These are phyloP conservation scores for Hydrangea macrophylla DNA, from an alignment of 148 eudicot species.

Conservation along the genomic window DNA sequence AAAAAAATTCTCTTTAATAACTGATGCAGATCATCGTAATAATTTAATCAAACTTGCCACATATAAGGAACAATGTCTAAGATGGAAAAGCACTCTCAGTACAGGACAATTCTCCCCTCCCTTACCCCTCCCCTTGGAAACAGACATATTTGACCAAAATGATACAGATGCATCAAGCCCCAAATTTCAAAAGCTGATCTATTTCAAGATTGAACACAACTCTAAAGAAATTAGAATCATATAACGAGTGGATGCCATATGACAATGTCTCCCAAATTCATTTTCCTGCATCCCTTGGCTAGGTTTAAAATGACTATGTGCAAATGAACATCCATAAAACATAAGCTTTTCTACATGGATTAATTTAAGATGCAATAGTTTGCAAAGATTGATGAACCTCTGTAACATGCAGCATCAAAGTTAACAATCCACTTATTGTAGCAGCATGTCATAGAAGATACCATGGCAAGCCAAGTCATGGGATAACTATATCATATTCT, in stretches of 20 bases:
- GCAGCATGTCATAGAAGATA: background rate
- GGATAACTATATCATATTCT: background rate
- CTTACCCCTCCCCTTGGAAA: too few species aligned
- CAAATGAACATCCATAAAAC: background rate
- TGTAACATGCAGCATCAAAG: background rate
- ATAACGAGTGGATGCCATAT: background rate
- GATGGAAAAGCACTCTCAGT: too few species aligned
- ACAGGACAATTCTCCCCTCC: too few species aligned
- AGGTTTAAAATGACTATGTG: background rate
- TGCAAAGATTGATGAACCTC: background rate
- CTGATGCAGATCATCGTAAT: background rate
- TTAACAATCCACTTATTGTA: background rate
- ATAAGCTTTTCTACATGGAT: background rate
- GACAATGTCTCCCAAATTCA: constrained; percentile 1
- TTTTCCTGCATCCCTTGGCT: background rate
- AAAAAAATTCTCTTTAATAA: constrained; percentile 7
- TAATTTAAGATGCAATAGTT: background rate
- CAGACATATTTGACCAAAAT: background rate
- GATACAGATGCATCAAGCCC: background rate
- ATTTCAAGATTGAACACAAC: background rate
- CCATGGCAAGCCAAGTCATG: background rate
- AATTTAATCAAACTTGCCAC: background rate
- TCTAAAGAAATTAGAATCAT: background rate
- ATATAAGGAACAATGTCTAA: background rate
- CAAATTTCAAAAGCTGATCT: background rate